These are phyloP conservation scores for Eucalyptus tenuipes DNA, from an alignment of 345 rosid genomes.

Conservation along the genomic window DNA sequence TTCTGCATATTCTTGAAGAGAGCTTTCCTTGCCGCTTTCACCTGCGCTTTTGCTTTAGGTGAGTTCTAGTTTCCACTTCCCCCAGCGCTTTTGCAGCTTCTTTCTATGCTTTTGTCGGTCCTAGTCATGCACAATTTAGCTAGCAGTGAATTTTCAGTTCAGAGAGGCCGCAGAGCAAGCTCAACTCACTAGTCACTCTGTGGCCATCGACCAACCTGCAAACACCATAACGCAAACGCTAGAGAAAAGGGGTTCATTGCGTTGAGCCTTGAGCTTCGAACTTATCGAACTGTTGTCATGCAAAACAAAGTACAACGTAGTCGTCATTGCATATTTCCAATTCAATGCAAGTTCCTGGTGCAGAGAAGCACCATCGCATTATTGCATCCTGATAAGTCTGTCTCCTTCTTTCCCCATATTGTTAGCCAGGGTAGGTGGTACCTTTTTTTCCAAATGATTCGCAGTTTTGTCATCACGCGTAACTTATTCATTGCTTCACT, in stretches of 20 bases:
- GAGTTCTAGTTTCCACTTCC: not conserved
- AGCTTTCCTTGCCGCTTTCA: slow-evolving; percentile 24
- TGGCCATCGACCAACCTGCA: not conserved
- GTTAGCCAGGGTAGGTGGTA: not conserved
- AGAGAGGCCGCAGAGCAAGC: not conserved
- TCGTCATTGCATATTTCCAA: not conserved
- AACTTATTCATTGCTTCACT: not conserved
- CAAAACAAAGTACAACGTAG: not conserved
- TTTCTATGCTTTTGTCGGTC: not conserved
- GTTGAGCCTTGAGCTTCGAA: not conserved
- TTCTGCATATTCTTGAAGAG: slow-evolving; percentile 1
- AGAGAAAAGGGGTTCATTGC: not conserved
- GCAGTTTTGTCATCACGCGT: not conserved
- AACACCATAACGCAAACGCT: not conserved
- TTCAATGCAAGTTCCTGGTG: not conserved
- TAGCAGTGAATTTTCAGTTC: not conserved
- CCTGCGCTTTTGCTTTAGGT: slow-evolving; percentile 56
- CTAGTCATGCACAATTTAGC: not conserved
- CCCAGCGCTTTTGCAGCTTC: not conserved
- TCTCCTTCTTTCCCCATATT: not conserved
- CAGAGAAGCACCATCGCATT: not conserved
- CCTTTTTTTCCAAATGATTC: not conserved
- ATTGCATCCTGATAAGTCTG: not conserved
- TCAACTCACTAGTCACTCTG: not conserved
- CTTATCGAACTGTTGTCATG: not conserved